Base-by-base conservation (phyloP, 2,329 filamentous ascomycete species). In the Fusarium musae region DNA sequence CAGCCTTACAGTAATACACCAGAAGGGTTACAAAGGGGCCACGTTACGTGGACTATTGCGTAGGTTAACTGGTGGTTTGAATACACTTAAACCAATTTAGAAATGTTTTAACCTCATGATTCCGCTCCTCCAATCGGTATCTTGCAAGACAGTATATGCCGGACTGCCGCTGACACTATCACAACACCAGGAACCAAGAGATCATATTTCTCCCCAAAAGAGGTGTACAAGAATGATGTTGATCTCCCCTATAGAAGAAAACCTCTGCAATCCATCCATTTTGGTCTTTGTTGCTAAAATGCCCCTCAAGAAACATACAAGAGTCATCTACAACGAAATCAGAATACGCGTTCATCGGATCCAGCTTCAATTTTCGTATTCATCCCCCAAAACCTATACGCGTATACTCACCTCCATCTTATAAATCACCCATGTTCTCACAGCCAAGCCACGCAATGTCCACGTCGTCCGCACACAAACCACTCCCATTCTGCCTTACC, bases 271-370 rank as follows among this genome's bases (percentile, higher is more conserved):
- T 13, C 12, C 6, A 26, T 12, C 12, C 3, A 4, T 2, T 1
- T 6, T 23, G 26, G 3, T 4, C 9, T 40, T 53, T 6, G 4
- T 40, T 4, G 6, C 17, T 5, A 6, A 16, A 19, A 17, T 4
- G 6, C 23, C 17, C 16, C 13, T 5, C 11, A 32, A 3, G 10
- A 10, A 44, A 23, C 16, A 23, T 4, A 2, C 16, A 46, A 19
- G 10, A 21, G 28, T 9, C 30, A 37, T 26, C 23, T 58, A 23
- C 12, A 6, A n/a, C 1, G 12, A 12, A 36, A 16, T 23, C 4
- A 4, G 40, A 59, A 75, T 73, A 75, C 73, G 72, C 69, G 73
- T 68, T 63, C 53, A 40, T 75, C 72, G 69, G 52, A 52, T 56
- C 28, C 52, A 42, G 3, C 16, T 23, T 26, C 57, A 59, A 71